Conservation (phyloP, 108 stramenopile genomes). For the Aurantiochytrium sp. region DNA sequence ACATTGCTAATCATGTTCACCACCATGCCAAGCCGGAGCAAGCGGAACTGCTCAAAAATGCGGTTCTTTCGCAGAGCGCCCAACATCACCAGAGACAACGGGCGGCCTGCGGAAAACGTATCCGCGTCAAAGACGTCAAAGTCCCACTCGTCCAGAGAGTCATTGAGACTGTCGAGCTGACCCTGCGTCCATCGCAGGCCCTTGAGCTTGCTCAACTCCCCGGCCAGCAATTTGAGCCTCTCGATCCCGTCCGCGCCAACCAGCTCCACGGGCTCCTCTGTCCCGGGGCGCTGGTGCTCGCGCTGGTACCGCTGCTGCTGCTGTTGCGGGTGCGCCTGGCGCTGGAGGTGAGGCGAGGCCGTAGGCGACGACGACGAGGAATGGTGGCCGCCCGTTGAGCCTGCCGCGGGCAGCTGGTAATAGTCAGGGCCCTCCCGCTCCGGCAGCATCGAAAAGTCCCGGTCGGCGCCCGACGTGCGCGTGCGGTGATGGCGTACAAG, state of each 20-base stretch:
- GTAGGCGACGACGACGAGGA: too few relatives aligned
- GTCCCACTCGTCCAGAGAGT: constrained; percentile 32
- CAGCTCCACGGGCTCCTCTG: not conserved
- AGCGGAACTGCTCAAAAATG: not conserved
- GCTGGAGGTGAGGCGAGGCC: too few relatives aligned
- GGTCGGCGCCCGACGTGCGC: not conserved
- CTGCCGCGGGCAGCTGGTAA: not conserved
- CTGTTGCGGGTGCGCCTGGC: too few relatives aligned
- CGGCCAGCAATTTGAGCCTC: not conserved
- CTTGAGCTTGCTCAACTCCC: not conserved
- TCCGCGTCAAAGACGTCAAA: constrained; percentile 36
- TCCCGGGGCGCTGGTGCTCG: too few relatives aligned
- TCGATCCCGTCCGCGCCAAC: not conserved
- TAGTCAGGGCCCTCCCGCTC: too few relatives aligned
- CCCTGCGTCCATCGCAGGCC: not conserved
- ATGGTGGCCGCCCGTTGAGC: too few relatives aligned
- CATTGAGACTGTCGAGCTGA: constrained; percentile 23
- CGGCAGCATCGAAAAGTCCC: not conserved
- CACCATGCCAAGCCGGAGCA: not conserved
- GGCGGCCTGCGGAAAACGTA: not conserved
- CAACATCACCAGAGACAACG: not conserved
- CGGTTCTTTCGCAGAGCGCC: not conserved
- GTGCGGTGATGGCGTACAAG: not conserved
- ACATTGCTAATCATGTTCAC: not conserved
- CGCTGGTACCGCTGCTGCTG: too few relatives aligned